phyloP scores from a whole-genome alignment of 2,329 filamentous ascomycete species.

The Truncatella angustata region DNA sequence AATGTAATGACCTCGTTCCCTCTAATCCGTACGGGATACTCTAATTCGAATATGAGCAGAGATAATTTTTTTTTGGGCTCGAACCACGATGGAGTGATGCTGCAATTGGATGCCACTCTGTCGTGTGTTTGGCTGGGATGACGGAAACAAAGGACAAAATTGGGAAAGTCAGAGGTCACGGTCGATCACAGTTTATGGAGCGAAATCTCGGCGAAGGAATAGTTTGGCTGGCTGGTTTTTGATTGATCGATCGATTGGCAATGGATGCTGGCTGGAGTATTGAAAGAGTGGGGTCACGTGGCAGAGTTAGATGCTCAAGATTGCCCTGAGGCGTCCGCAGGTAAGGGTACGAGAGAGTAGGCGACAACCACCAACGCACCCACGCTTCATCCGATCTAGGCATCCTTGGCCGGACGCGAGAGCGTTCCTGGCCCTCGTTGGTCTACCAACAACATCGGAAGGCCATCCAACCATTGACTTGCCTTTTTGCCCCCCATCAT shows the following conservation, averaged over 20 bases:
- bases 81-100: neutral
- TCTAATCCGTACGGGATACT: no score
- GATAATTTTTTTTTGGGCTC: no score
- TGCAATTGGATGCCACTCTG: slow-evolving; percentile 1
- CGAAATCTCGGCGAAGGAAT: slow-evolving; percentile 3
- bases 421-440: no score
- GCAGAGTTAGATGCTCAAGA: no score
- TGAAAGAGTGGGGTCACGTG: slow-evolving; percentile 3
- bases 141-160: neutral
- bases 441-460: neutral
- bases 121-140: slow-evolving; percentile 3
- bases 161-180: neutral
- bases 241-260: no score
- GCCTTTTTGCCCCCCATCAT: no score
- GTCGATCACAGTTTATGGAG: slow-evolving; percentile 1
- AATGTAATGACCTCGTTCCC: neutral
- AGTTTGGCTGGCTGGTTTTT: slow-evolving; percentile 4
- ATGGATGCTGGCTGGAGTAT: slow-evolving; percentile 6
- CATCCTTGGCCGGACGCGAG: neutral
- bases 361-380: neutral
- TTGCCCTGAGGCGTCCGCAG: neutral
- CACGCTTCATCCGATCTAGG: neutral
- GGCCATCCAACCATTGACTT: neutral
- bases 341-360: no score
- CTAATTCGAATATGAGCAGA: no score